phyloP scores from a whole-genome alignment of 306 rosid genomes.

The Vachellia collinsii region DNA sequence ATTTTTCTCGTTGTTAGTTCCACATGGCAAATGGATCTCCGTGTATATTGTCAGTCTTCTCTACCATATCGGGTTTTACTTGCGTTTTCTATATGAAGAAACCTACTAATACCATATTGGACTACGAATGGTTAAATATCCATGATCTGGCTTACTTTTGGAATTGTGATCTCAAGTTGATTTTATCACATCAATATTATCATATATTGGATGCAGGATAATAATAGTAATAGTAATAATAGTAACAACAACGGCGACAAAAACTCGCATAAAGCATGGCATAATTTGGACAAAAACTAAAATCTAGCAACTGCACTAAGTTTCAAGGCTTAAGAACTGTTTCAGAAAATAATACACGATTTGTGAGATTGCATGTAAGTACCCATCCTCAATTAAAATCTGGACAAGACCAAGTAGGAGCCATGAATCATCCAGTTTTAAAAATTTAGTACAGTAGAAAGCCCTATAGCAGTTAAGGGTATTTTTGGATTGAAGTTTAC shows the following conservation, averaged over 20 bases:
- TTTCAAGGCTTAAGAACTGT: not conserved
- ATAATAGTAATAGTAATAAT: not conserved
- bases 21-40: conserved; percentile 21
- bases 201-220: not conserved
- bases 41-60: conserved; percentile 2
- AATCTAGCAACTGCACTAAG: not conserved
- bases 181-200: not conserved
- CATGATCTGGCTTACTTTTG: not conserved
- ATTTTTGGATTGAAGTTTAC: too few relatives aligned
- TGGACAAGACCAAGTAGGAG: not conserved
- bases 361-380: not conserved
- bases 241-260: too few relatives aligned
- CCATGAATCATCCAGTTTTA: not conserved
- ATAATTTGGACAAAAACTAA: not conserved
- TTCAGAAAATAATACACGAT: not conserved
- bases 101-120: not conserved
- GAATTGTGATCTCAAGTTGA: not conserved
- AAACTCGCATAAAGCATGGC: not conserved
- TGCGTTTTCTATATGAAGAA: not conserved
- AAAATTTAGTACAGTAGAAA: not conserved
- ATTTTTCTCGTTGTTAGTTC: not conserved
- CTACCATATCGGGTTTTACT: not conserved
- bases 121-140: not conserved
- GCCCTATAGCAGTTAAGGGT: too few relatives aligned
- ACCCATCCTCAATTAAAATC: not conserved